Percentiles rank a stretch among this genome's conserved stretches.
Conservation (phyloP, 176 grass and related monocot species). For the Puya raimondii region DNA sequence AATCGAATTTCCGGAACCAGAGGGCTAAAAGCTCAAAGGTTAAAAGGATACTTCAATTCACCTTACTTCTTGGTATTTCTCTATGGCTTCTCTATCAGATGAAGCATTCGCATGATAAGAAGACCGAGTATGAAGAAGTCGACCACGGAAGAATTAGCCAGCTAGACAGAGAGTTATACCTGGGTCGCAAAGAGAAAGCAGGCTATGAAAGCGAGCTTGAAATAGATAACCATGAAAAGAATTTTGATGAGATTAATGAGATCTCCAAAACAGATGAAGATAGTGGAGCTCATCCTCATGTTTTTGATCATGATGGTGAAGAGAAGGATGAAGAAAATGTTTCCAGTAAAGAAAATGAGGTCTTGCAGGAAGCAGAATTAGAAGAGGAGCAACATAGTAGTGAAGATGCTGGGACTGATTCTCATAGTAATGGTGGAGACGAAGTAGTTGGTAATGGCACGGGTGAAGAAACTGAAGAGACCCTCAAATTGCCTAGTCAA, state of each 20-base stretch:
- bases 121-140: background rate
- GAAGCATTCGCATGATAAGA: background rate
- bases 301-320: too few relatives aligned
- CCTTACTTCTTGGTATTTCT: constrained; percentile 2
- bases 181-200: constrained; percentile 20
- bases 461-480: too few relatives aligned
- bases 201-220: constrained; percentile 15
- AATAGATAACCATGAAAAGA: background rate
- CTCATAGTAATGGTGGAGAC: too few relatives aligned
- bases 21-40: constrained; percentile 14
- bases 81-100: constrained; percentile 17
- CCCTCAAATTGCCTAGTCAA: too few relatives aligned
- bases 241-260: constrained; percentile 2
- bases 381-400: too few relatives aligned
- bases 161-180: background rate
- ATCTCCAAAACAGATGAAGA: constrained; percentile 7
- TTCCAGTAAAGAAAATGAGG: too few relatives aligned
- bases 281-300: background rate
- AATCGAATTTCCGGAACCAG: constrained; percentile 1
- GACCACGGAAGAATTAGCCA: background rate
- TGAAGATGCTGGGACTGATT: too few relatives aligned
- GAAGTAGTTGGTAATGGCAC: too few relatives aligned
- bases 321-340: too few relatives aligned
- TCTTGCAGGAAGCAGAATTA: too few relatives aligned
- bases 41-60: constrained; percentile 8